Conservation (phyloP, 225 moss, liverwort and hornwort genomes). For the Neckera pumila region DNA sequence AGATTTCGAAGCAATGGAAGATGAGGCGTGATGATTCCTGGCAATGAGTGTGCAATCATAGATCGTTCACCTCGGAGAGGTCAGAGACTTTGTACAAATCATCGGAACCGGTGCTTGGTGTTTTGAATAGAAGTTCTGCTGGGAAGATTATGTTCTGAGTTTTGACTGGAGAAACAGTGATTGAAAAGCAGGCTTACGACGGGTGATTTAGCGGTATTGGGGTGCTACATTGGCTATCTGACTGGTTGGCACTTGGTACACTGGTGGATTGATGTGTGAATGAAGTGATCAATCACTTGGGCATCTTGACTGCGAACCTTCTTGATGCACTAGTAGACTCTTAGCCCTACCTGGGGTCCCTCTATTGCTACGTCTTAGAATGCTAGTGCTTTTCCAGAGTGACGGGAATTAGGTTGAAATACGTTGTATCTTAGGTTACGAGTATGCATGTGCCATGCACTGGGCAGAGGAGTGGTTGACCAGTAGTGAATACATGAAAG, state of each 20-base stretch:
- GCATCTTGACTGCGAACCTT: background rate
- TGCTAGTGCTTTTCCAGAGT: background rate
- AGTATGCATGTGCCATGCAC: background rate
- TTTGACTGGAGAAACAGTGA: too few species aligned
- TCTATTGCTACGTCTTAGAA: too few species aligned
- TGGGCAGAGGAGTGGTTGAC: background rate
- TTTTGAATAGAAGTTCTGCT: background rate
- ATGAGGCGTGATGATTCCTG: background rate
- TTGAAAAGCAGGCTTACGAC: background rate
- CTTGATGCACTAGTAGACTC: background rate
- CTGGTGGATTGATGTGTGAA: background rate
- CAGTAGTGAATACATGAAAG: background rate
- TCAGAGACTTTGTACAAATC: background rate
- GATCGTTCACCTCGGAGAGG: background rate
- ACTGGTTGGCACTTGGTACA: background rate
- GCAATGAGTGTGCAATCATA: background rate
- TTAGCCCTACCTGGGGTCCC: background rate
- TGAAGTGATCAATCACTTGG: background rate
- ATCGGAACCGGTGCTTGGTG: background rate
- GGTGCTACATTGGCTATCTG: background rate
- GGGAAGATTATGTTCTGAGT: background rate
- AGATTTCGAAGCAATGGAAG: background rate
- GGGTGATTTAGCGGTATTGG: background rate
- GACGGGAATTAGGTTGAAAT: background rate
- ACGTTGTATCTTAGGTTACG: background rate